Evolutionary conservation across 768 basidiomycete species (phyloP).

Genomic region (Trametes cingulata): DNA sequence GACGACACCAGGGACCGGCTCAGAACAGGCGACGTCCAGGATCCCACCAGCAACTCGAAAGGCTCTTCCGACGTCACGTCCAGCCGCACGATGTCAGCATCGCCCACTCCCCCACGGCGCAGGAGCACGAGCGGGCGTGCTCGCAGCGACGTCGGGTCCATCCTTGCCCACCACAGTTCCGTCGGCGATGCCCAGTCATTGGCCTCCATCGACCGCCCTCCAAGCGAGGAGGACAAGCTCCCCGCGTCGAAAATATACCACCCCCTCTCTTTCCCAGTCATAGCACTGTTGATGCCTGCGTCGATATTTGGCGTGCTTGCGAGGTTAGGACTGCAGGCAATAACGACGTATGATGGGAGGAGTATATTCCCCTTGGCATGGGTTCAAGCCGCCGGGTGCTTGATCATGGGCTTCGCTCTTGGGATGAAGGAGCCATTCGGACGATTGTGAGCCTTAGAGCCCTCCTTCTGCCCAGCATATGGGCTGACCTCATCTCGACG

Average conservation of each 20-base stretch:
- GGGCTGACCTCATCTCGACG: background rate
- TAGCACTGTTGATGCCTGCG: conserved; percentile 74
- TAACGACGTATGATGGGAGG: conserved; percentile 71
- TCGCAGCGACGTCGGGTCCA: conserved; percentile 33
- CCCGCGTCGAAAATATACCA: conserved; percentile 40
- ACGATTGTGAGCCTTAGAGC: conserved; percentile 64
- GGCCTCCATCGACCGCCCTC: conserved; percentile 44
- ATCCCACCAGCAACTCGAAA: background rate
- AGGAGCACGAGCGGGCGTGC: background rate
- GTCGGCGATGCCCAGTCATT: conserved; percentile 40
- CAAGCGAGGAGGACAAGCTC: conserved; percentile 34
- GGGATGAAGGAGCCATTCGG: conserved; percentile 72
- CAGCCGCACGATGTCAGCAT: background rate
- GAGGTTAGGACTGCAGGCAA: conserved; percentile 73
- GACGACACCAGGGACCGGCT: background rate
- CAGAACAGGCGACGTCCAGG: background rate
- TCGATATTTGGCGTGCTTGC: conserved; percentile 87
- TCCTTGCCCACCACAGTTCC: conserved; percentile 37
- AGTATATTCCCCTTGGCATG: conserved; percentile 84
- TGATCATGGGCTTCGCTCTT: conserved; percentile 85
- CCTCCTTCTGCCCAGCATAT: background rate
- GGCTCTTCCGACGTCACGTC: background rate
- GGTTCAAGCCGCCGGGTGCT: conserved; percentile 84
- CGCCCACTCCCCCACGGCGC: background rate
- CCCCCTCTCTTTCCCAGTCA: conserved; percentile 62